Conservation (phyloP, 768 basidiomycete species). For the Auricularia sp. region DNA sequence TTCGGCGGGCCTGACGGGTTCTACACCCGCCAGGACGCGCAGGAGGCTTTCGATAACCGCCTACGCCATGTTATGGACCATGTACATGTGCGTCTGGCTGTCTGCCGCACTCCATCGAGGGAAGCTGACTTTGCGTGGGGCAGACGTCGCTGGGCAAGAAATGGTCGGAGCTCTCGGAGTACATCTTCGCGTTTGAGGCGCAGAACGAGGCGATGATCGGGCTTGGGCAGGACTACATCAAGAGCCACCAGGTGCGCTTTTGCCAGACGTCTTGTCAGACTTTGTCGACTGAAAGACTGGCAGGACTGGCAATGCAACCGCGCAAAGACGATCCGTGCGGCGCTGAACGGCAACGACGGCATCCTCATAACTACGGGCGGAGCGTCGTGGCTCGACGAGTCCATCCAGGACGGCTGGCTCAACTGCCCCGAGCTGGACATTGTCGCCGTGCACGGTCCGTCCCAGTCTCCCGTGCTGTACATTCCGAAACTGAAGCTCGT, state of each 20-base stretch:
- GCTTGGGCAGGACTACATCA: slow-evolving; percentile 8
- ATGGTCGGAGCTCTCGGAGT: slow-evolving; percentile 28
- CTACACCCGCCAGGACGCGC: slow-evolving; percentile 15
- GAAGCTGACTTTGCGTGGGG: too few species aligned
- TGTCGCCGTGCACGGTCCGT: slow-evolving; percentile 23
- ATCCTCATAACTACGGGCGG: slow-evolving; percentile 21
- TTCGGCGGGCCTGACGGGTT: slow-evolving; percentile 23
- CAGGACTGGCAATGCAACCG: slow-evolving; percentile 20
- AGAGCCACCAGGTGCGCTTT: not conserved
- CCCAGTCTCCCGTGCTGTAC: not conserved
- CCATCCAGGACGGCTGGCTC: slow-evolving; percentile 18
- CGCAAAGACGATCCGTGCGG: slow-evolving; percentile 16
- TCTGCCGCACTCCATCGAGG: too few species aligned
- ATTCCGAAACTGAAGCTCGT: not conserved
- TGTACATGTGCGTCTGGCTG: too few species aligned
- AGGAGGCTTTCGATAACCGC: slow-evolving; percentile 24
- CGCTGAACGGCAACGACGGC: slow-evolving; percentile 13
- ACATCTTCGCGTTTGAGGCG: slow-evolving; percentile 31
- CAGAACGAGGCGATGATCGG: slow-evolving; percentile 28
- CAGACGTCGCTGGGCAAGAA: slow-evolving; percentile 21
- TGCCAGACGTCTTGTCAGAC: slow-evolving; percentile 8
- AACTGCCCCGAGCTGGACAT: slow-evolving; percentile 22
- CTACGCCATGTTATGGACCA: slow-evolving; percentile 30
- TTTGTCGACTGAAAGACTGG: slow-evolving; percentile 10
- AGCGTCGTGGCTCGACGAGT: slow-evolving; percentile 10